phyloP scores from a whole-genome alignment of 768 basidiomycete species.

The Xerocomellus dryophilus region DNA sequence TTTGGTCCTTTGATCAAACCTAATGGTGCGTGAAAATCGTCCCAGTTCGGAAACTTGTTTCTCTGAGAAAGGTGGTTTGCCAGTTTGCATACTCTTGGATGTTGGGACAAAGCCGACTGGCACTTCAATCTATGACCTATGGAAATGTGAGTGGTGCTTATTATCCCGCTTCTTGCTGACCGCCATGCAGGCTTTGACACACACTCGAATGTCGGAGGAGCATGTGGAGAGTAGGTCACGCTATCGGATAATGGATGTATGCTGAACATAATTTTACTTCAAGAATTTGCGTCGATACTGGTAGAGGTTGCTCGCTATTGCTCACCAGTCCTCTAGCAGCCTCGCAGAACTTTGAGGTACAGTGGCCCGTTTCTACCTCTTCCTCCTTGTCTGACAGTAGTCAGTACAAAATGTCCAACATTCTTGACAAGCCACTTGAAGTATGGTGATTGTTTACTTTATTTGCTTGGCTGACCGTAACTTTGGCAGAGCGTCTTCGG shows the following conservation, averaged over 20 bases:
- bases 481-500: constrained; percentile 67
- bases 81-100: constrained; percentile 88
- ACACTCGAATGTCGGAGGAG: constrained; percentile 84
- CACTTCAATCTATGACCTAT: constrained; percentile 93
- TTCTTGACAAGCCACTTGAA: constrained; percentile 94
- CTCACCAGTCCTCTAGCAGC: constrained; percentile 79
- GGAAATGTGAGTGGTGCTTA: constrained; percentile 65
- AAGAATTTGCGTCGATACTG: constrained; percentile 81
- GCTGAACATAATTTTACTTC: neutral
- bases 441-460: constrained; percentile 36
- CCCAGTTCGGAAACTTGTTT: neutral
- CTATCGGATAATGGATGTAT: neutral
- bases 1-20: constrained; percentile 85
- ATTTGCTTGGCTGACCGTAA: neutral
- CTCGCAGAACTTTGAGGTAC: constrained; percentile 91
- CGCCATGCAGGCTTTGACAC: constrained; percentile 62
- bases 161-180: constrained; percentile 1
- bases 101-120: constrained; percentile 95
- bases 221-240: constrained; percentile 80
- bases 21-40: constrained; percentile 50
- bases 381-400: neutral
- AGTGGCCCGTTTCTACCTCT: neutral
- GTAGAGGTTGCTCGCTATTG: constrained; percentile 66
- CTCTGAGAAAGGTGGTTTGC: neutral
- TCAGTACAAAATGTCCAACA: constrained; percentile 93